phyloP scores from a whole-genome alignment of 768 basidiomycete genomes.

The Hygrophorus pudorinus region DNA sequence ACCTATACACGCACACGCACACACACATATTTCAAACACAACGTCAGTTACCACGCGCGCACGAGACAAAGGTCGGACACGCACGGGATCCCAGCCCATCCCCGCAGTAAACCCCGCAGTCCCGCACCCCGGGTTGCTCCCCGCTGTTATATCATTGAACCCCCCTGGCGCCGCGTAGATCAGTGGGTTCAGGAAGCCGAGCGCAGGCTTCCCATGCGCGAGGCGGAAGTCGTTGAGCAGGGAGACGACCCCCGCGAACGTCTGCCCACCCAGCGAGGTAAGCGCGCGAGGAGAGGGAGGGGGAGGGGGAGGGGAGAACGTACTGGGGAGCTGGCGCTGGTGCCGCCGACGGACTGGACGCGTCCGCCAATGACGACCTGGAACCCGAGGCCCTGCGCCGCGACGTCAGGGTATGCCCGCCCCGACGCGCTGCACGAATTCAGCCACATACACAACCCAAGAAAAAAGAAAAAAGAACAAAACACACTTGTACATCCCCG shows the following conservation, averaged over 20 bases:
- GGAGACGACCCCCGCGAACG: constrained; percentile 50
- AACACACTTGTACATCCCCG: constrained; percentile 12
- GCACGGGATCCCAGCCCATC: constrained; percentile 48
- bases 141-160: constrained; percentile 49
- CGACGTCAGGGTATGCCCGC: constrained; percentile 14
- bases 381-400: constrained; percentile 11
- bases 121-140: constrained; percentile 46
- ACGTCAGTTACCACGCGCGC: no score
- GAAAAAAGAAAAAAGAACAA: background rate
- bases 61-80: no score
- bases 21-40: no score
- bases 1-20: no score
- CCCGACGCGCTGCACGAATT: constrained; percentile 10
- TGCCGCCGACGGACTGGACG: constrained; percentile 22
- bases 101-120: constrained; percentile 33
- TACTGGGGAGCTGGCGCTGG: constrained; percentile 21
- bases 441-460: background rate
- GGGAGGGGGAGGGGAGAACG: constrained; percentile 2
- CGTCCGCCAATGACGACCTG: constrained; percentile 8
- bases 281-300: background rate
- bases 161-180: no score
- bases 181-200: constrained; percentile 62
- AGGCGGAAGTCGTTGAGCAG: constrained; percentile 54
- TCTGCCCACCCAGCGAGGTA: constrained; percentile 14
- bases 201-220: constrained; percentile 26